These are phyloP conservation scores for Quercus phellos DNA, from an alignment of 331 rosid species.

Conservation along the genomic window DNA sequence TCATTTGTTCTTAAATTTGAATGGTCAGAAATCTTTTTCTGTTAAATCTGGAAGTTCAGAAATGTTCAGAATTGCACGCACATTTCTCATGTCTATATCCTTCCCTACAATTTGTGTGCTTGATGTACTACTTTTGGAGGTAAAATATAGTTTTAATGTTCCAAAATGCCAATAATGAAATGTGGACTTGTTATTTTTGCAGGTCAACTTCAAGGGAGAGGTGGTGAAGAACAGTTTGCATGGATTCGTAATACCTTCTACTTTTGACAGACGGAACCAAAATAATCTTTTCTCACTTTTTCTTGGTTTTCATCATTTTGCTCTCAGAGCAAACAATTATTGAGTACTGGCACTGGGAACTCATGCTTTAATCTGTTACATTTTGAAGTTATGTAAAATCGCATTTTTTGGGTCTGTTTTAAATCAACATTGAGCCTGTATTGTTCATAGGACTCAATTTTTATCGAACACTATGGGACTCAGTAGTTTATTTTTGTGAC, in stretches of 20 bases:
- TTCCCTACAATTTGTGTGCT: background rate
- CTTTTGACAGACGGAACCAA: conserved; percentile 64
- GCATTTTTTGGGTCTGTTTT: conserved; percentile 34
- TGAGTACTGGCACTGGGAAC: conserved; percentile 54
- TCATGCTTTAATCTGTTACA: conserved; percentile 50
- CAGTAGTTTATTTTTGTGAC: conserved; percentile 35
- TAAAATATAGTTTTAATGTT: background rate
- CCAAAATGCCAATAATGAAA: conserved; percentile 19
- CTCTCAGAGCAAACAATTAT: conserved; percentile 65
- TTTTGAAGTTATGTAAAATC: conserved; percentile 61
- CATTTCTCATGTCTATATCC: background rate
- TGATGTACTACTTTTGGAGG: background rate
- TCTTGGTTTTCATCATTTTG: conserved; percentile 51
- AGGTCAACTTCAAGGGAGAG: conserved; percentile 74
- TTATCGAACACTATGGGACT: conserved; percentile 44
- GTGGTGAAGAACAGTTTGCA: conserved; percentile 65
- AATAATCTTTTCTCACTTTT: conserved; percentile 54
- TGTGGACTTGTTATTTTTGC: conserved; percentile 27
- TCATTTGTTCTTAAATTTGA: background rate
- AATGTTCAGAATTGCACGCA: background rate
- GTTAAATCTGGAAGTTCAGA: background rate
- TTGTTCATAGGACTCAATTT: conserved; percentile 55
- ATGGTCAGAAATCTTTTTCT: background rate
- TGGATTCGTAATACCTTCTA: conserved; percentile 49
- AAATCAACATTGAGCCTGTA: conserved; percentile 66